phyloP scores from a whole-genome alignment of 257 asterid genomes.

The Coffea canephora region DNA sequence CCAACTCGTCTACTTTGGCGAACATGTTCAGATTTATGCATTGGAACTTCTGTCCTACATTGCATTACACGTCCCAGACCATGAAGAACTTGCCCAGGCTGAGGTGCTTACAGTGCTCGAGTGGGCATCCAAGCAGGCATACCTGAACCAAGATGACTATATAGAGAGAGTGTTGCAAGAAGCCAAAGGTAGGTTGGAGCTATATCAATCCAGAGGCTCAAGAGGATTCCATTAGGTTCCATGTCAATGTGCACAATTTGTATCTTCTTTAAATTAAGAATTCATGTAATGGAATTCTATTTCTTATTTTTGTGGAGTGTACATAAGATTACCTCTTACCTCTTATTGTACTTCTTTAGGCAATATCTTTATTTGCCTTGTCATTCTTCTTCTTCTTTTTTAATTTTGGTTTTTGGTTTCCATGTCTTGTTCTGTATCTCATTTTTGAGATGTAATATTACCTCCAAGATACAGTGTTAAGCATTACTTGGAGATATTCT shows the following conservation, averaged over 20 bases:
- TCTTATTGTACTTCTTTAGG: conserved; percentile 3
- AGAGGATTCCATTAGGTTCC: conserved; percentile 28
- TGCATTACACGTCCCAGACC: conserved; percentile 37
- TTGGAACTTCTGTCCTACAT: conserved; percentile 37
- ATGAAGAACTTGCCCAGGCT: conserved; percentile 38
- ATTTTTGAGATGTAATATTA: conserved; percentile 4
- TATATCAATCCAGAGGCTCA: conserved; percentile 38
- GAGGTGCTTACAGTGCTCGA: conserved; percentile 41
- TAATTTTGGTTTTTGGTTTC: no score
- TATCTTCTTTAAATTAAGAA: conserved; percentile 7
- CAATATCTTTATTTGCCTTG: not conserved
- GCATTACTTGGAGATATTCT: not conserved
- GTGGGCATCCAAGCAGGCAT: conserved; percentile 39
- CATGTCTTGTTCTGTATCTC: not conserved
- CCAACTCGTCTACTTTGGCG: conserved; percentile 43
- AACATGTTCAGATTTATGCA: conserved; percentile 34
- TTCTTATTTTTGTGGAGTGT: conserved; percentile 12
- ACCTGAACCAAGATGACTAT: conserved; percentile 32
- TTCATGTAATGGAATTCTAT: not conserved
- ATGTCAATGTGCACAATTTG: not conserved
- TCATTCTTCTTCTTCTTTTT: not conserved
- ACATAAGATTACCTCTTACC: conserved; percentile 7
- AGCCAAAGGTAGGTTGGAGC: conserved; percentile 38
- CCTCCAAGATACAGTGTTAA: not conserved
- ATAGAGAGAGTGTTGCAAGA: conserved; percentile 28